Evolutionary conservation across 1,284 basidiomycete species (phyloP).

Genomic region (Ganoderma resinaceum): DNA sequence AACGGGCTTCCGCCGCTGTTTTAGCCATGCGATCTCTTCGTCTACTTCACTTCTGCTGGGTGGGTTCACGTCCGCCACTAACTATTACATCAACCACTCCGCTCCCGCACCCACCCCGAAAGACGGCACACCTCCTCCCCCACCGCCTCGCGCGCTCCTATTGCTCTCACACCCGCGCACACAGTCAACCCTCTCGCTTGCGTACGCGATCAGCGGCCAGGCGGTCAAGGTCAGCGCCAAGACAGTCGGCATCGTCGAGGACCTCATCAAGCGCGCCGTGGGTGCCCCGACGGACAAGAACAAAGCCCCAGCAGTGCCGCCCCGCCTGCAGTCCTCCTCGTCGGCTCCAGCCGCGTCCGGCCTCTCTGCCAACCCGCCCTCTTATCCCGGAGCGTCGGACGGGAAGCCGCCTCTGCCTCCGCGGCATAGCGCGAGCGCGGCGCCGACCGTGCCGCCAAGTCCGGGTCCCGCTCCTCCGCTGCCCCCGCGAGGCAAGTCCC

Average conservation of each 20-base stretch:
- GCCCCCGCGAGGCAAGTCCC: slow-evolving; percentile 21
- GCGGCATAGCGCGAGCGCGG: slow-evolving; percentile 15
- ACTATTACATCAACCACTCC: slow-evolving; percentile 67
- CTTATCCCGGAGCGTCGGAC: slow-evolving; percentile 13
- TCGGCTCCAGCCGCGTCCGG: slow-evolving; percentile 7
- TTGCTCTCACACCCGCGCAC: slow-evolving; percentile 69
- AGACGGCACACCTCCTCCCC: slow-evolving; percentile 38
- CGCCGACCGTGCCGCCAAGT: slow-evolving; percentile 16
- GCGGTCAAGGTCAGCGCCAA: slow-evolving; percentile 72
- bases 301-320: slow-evolving; percentile 11
- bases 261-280: slow-evolving; percentile 60
- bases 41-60: slow-evolving; percentile 70
- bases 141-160: slow-evolving; percentile 58
- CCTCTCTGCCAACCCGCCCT: slow-evolving; percentile 15
- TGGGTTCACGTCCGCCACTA: slow-evolving; percentile 68
- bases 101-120: slow-evolving; percentile 47
- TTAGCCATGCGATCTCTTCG: slow-evolving; percentile 71
- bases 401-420: slow-evolving; percentile 35
- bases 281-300: slow-evolving; percentile 32
- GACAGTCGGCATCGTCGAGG: slow-evolving; percentile 69
- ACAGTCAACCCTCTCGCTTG: slow-evolving; percentile 60
- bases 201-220: slow-evolving; percentile 70
- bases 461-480: slow-evolving; percentile 18
- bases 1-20: not conserved
- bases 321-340: not conserved